A percentile compares a stretch with the other conserved stretches of the same genome.
Conservation (phyloP, 1,139 yeast species). For the Magnusiomyces starmeri region DNA sequence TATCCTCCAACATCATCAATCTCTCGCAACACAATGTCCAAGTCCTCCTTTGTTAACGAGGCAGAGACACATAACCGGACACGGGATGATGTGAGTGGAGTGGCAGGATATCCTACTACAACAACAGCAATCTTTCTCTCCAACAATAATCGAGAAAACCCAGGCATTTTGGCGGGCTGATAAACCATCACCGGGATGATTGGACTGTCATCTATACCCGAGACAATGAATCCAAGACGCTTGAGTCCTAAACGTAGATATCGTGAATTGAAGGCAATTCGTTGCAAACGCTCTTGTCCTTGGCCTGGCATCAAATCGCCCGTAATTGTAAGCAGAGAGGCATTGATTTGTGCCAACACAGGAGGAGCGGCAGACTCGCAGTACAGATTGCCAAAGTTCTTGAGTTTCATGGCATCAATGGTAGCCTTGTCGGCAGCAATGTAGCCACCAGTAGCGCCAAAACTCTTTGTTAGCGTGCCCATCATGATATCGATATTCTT, state of each 20-base stretch:
- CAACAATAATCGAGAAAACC: slow-evolving; percentile 75
- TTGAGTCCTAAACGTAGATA: slow-evolving; percentile 85
- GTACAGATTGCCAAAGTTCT: slow-evolving; percentile 65
- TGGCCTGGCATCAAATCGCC: slow-evolving; percentile 89
- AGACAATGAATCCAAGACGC: slow-evolving; percentile 85
- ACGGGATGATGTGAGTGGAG: slow-evolving; percentile 84
- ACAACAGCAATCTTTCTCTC: slow-evolving; percentile 85
- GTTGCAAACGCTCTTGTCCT: slow-evolving; percentile 81
- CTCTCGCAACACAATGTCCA: slow-evolving; percentile 68
- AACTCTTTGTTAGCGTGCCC: slow-evolving; percentile 97
- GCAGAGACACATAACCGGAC: slow-evolving; percentile 90
- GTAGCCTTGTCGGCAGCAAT: slow-evolving; percentile 64
- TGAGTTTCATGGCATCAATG: slow-evolving; percentile 67
- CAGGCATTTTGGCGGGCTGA: slow-evolving; percentile 92
- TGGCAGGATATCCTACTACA: slow-evolving; percentile 95
- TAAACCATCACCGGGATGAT: slow-evolving; percentile 83
- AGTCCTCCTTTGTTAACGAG: slow-evolving; percentile 86
- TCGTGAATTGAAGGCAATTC: slow-evolving; percentile 93
- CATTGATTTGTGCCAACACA: slow-evolving; percentile 77
- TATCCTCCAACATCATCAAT: slow-evolving; percentile 57
- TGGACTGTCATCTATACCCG: slow-evolving; percentile 95
- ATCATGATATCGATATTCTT: slow-evolving; percentile 71
- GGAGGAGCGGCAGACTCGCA: slow-evolving; percentile 89
- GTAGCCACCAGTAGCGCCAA: slow-evolving; percentile 99
- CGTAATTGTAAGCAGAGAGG: slow-evolving; percentile 69